Percentiles rank a stretch among this genome's conserved stretches.
phyloP scores from a whole-genome alignment of 768 basidiomycete genomes.

The Astraeus odoratus region DNA sequence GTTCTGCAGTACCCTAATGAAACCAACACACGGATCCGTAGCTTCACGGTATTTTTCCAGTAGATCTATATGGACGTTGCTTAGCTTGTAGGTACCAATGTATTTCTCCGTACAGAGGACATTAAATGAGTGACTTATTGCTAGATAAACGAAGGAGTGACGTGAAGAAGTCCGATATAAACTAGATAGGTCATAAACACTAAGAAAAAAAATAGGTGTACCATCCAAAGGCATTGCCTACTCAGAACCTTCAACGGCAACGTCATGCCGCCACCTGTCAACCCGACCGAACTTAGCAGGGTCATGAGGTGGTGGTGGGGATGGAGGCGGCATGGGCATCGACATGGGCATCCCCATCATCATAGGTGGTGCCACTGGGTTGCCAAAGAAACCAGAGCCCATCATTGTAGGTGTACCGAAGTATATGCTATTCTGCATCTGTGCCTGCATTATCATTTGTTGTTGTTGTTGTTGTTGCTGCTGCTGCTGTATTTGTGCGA shows the following conservation, averaged over 20 bases:
- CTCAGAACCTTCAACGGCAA: constrained; percentile 53
- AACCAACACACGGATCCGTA: constrained; percentile 23
- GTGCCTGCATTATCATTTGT: constrained; percentile 70
- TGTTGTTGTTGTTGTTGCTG: constrained; percentile 59
- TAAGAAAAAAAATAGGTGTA: constrained; percentile 2
- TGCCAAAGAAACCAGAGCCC: constrained; percentile 58
- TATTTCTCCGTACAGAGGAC: constrained; percentile 31
- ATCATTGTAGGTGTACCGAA: constrained; percentile 64
- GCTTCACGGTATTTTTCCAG: constrained; percentile 29
- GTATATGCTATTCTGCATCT: constrained; percentile 69
- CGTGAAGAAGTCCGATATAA: constrained; percentile 1
- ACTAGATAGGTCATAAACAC: constrained; percentile 7
- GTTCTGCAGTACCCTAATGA: constrained; percentile 19
- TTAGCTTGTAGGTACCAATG: constrained; percentile 24
- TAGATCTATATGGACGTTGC: constrained; percentile 30
- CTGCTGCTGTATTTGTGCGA: constrained; percentile 42
- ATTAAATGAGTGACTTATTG: constrained; percentile 31
- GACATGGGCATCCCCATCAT: constrained; percentile 37
- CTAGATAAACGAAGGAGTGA: constrained; percentile 11
- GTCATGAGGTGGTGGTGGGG: constrained; percentile 61
- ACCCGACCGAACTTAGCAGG: constrained; percentile 62
- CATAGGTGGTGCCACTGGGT: constrained; percentile 47
- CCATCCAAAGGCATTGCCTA: no score
- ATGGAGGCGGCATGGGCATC: constrained; percentile 36
- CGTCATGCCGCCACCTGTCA: constrained; percentile 76